Percentiles rank a stretch among this genome's conserved stretches.
Conservation (phyloP, 805 yeast genomes). For the Priceomyces medius region DNA sequence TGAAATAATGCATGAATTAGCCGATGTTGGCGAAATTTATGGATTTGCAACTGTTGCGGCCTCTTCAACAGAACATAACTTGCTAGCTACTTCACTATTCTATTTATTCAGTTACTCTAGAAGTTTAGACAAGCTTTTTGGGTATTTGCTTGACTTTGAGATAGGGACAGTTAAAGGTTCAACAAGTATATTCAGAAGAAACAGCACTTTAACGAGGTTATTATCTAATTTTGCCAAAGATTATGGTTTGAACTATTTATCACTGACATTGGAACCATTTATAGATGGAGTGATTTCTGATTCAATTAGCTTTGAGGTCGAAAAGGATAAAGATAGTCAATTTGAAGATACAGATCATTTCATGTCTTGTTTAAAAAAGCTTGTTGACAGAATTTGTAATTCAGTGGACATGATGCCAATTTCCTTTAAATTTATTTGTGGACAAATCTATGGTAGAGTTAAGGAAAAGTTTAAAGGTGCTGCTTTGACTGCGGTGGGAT, state of each 20-base stretch:
- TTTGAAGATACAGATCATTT: constrained; percentile 44
- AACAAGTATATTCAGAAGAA: constrained; percentile 74
- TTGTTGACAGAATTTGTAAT: constrained; percentile 58
- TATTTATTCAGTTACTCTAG: constrained; percentile 47
- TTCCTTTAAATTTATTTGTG: constrained; percentile 70
- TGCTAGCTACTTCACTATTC: constrained; percentile 64
- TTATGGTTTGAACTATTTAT: constrained; percentile 62
- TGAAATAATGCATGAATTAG: constrained; percentile 22
- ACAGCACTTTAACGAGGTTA: constrained; percentile 78
- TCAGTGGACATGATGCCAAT: constrained; percentile 63
- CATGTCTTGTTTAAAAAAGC: constrained; percentile 51
- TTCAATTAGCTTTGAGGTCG: constrained; percentile 63
- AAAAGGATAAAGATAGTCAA: constrained; percentile 40
- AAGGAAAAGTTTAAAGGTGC: constrained; percentile 62
- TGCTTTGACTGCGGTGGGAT: constrained; percentile 69
- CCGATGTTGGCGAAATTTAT: constrained; percentile 43
- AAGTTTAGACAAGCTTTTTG: constrained; percentile 45
- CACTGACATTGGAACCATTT: constrained; percentile 52
- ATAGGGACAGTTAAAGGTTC: constrained; percentile 58
- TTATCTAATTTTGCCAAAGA: constrained; percentile 67
- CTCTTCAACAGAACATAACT: constrained; percentile 67
- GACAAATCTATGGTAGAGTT: constrained; percentile 59
- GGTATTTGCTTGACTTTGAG: constrained; percentile 59
- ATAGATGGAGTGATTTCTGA: constrained; percentile 50
- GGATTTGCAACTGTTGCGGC: constrained; percentile 60